A percentile compares a stretch with the other conserved stretches of the same genome.
Evolutionary conservation across 208 protist genomes (phyloP).

Genomic region (Acanthamoeba culbertsoni): DNA sequence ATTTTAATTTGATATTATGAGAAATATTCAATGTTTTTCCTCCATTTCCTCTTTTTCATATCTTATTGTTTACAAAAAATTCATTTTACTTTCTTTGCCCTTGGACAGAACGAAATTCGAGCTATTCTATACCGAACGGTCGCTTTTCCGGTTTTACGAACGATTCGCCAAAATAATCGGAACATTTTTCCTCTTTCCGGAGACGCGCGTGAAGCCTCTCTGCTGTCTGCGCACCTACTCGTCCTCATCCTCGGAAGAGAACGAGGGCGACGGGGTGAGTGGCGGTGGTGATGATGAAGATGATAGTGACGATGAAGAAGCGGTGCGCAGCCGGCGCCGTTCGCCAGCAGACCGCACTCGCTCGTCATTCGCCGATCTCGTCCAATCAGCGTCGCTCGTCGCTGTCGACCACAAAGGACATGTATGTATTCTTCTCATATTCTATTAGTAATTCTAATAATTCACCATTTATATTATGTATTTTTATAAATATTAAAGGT

Average conservation of each 20-base stretch:
- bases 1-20: background rate
- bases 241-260: background rate
- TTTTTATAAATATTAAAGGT: background rate
- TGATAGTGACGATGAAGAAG: background rate
- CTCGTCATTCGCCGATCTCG: background rate
- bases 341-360: background rate
- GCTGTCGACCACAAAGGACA: background rate
- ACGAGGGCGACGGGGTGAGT: background rate
- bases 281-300: background rate
- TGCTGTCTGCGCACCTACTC: background rate
- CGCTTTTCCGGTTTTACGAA: conserved; percentile 12
- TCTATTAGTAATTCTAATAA: background rate
- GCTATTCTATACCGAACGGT: background rate
- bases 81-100: background rate
- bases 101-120: background rate
- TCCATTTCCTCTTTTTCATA: background rate
- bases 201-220: conserved; percentile 6
- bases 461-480: background rate
- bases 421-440: background rate
- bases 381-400: background rate
- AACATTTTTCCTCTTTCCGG: conserved; percentile 10
- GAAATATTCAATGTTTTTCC: too few species aligned
- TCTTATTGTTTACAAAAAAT: too few species aligned
- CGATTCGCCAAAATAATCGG: background rate
- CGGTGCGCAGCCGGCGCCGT: background rate